phyloP scores from a whole-genome alignment of 495 filamentous ascomycete species.

The Daldinia bambusicola region DNA sequence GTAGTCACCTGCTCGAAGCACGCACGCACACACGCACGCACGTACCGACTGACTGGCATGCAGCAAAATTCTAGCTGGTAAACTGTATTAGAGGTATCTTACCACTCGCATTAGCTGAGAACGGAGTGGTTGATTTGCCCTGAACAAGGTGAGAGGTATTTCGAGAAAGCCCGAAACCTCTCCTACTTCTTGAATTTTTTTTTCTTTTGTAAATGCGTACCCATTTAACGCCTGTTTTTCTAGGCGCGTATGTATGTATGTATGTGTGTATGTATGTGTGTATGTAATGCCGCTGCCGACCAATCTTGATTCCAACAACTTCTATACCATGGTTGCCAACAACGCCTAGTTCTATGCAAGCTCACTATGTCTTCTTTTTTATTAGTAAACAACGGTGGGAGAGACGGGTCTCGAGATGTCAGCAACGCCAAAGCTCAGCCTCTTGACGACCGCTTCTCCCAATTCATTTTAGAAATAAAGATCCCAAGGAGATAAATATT shows the following conservation, averaged over 20 bases:
- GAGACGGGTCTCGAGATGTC: conserved; percentile 10
- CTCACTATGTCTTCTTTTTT: conserved; percentile 37
- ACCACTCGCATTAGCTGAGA: conserved; percentile 33
- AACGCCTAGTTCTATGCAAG: conserved; percentile 52
- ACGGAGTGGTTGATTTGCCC: conserved; percentile 28
- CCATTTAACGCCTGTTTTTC: conserved; percentile 31
- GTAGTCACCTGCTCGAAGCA: conserved; percentile 35
- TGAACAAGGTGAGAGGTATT: conserved; percentile 12
- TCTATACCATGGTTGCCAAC: conserved; percentile 49
- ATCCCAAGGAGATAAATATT: conserved; percentile 24
- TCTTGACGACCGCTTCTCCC: conserved; percentile 6
- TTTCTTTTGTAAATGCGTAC: conserved; percentile 41
- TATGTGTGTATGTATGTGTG: conserved; percentile 15
- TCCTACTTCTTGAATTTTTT: conserved; percentile 16
- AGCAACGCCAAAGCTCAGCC: conserved; percentile 12
- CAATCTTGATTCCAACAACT: conserved; percentile 40
- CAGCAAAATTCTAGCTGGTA: conserved; percentile 19
- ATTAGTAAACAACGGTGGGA: conserved; percentile 19
- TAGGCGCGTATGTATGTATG: conserved; percentile 31
- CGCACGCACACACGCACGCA: neutral
- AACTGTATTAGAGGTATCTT: conserved; percentile 14
- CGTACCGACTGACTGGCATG: conserved; percentile 31
- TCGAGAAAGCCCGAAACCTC: conserved; percentile 15
- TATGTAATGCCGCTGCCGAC: conserved; percentile 34
- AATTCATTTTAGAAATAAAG: conserved; percentile 12